phyloP scores from a whole-genome alignment of 148 eudicot species.

The Hydrangea macrophylla region DNA sequence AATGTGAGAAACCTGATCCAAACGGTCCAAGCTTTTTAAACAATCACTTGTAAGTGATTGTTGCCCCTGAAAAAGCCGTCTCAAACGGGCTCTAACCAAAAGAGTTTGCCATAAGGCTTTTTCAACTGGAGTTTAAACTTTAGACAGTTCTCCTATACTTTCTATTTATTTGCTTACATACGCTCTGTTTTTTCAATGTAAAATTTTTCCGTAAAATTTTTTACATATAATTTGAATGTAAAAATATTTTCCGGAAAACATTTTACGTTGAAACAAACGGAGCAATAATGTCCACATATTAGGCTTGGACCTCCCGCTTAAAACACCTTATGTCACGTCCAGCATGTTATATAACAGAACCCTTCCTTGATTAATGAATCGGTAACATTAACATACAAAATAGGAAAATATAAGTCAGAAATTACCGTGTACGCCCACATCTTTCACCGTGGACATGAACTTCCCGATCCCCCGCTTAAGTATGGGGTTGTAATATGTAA shows the following conservation, averaged over 20 bases:
- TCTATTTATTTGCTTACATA: background rate
- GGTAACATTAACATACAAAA: slow-evolving; percentile 6
- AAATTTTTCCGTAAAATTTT: too few relatives aligned
- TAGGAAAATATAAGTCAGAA: background rate
- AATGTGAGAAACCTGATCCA: too few relatives aligned
- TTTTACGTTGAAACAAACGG: too few relatives aligned
- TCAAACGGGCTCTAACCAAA: too few relatives aligned
- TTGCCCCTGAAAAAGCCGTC: too few relatives aligned
- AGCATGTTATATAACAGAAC: background rate
- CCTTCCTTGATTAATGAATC: too few relatives aligned
- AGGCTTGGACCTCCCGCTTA: background rate
- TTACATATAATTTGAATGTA: too few relatives aligned
- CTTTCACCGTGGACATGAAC: slow-evolving; percentile 78
- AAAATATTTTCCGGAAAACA: too few relatives aligned
- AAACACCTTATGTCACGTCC: background rate
- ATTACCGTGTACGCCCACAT: slow-evolving; percentile 88
- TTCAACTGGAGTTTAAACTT: background rate
- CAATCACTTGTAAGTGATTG: too few relatives aligned
- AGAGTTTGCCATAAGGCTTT: background rate
- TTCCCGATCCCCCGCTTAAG: slow-evolving; percentile 81
- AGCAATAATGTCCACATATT: background rate
- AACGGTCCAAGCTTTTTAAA: too few relatives aligned
- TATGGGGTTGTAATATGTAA: slow-evolving; percentile 88
- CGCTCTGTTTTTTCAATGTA: too few relatives aligned
- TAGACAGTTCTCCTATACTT: background rate